Percentiles rank a stretch among this genome's conserved stretches.
phyloP scores from a whole-genome alignment of 768 basidiomycete genomes.

The Mycena olivaceomarginata region DNA sequence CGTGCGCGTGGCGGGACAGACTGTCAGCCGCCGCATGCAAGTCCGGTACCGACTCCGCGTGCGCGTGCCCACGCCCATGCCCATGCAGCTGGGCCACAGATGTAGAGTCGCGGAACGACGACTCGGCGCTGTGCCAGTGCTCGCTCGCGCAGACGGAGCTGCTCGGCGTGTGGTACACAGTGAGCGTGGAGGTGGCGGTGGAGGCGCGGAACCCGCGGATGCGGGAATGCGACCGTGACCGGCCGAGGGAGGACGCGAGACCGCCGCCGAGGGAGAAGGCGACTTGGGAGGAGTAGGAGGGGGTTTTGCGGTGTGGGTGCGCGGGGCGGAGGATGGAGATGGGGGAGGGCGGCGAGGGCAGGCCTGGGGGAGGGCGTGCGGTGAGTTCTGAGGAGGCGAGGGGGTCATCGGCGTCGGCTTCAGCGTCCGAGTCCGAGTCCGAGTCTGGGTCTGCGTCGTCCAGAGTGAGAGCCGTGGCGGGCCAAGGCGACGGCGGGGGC shows the following conservation, averaged over 20 bases:
- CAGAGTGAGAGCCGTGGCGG: constrained; percentile 6
- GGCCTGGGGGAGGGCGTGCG: constrained; percentile 38
- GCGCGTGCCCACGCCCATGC: constrained; percentile 45
- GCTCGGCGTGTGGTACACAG: constrained; percentile 84
- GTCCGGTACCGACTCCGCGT: not conserved
- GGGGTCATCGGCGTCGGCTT: constrained; percentile 40
- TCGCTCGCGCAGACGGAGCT: constrained; percentile 62
- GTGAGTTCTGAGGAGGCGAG: constrained; percentile 48
- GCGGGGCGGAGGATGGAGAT: constrained; percentile 57
- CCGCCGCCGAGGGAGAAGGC: constrained; percentile 58
- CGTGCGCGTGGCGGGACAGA: too few species aligned
- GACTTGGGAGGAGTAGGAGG: constrained; percentile 65
- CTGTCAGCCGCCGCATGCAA: not conserved
- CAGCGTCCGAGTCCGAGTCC: constrained; percentile 24
- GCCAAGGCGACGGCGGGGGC: constrained; percentile 38
- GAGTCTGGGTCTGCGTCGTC: constrained; percentile 11
- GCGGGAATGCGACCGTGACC: constrained; percentile 46
- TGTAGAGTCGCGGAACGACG: constrained; percentile 59
- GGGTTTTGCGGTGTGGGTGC: constrained; percentile 43
- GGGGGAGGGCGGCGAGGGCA: constrained; percentile 17
- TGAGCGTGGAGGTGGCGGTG: constrained; percentile 56
- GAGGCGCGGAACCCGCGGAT: constrained; percentile 71
- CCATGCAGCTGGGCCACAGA: too few species aligned
- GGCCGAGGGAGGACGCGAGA: not conserved
- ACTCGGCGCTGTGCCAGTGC: constrained; percentile 74